Base-by-base conservation (phyloP, 805 yeast species). In the Kluyveromyces aestuarii region DNA sequence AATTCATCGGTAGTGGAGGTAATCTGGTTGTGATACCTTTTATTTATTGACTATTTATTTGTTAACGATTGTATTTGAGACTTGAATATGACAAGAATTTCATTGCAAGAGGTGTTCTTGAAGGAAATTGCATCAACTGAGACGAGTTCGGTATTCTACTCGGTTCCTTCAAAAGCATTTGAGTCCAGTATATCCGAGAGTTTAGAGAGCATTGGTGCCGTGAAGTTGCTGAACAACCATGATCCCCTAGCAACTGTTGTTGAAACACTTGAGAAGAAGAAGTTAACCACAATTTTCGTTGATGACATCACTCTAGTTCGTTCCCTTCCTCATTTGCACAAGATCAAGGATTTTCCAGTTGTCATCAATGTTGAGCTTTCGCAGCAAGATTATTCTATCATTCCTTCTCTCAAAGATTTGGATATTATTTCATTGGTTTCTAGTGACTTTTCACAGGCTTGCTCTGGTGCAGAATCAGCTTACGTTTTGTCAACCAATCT, bases 371-470 rank as follows among this genome's bases (percentile, higher is more conserved):
- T 81, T 37, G 77, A 79, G 50, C 63, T 84, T 45, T 52, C 72
- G n/a, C 64, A 72, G 47, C 73, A 74, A 52, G 96, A 89, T 63
- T 87, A 73, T 66, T 79, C 85, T 27, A 69, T 77, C 14, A 76
- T 87, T 27, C 72, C 91, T n/a, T 76, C 87, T 8, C 71, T 85
- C 55, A 81, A 90, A 61, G 91, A 87, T 63, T 70, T 84, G 39
- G 80, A 80, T 14, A 76, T 73, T 55, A 75, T 80, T 7, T 72
- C 84, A 21, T 64, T 90, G 53, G 75, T 89, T 48, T 86, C 96
- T n/a, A 81, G 78, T 57, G 68, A 72, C 37, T 62, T 75, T 6
- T 61, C 69, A 33, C 87, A 83, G 52, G 72, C 83, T 9, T 66
- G 71, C 41, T 74, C 74, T 46, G 72, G 77, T 52, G 72, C 86